These are phyloP conservation scores for Ceraceosorus guamensis DNA, from an alignment of 1,284 basidiomycete genomes.

Conservation along the genomic window DNA sequence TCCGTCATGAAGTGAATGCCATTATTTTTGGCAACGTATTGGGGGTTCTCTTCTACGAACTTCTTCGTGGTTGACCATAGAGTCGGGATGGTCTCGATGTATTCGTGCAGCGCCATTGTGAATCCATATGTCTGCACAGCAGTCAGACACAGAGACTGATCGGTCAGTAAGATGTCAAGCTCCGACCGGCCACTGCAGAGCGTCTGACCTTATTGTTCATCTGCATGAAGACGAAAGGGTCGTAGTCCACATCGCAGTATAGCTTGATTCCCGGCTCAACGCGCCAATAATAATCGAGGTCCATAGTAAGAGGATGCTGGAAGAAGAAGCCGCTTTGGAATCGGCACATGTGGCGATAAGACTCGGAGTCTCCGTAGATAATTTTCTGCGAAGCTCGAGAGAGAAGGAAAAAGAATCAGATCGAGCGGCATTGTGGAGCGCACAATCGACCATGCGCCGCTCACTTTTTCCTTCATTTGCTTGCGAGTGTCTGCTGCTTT, in stretches of 20 bases:
- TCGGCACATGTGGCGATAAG: constrained; percentile 62
- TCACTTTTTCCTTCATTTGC: constrained; percentile 57
- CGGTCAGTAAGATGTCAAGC: no score
- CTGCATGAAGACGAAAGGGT: constrained; percentile 83
- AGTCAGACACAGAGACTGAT: no score
- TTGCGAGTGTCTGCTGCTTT: constrained; percentile 60
- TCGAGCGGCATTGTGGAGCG: no score
- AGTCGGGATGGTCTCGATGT: constrained; percentile 67
- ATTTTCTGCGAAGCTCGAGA: constrained; percentile 56
- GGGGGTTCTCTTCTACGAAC: constrained; percentile 62
- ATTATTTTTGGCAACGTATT: constrained; percentile 64
- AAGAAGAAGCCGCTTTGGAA: constrained; percentile 78
- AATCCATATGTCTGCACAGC: constrained; percentile 57
- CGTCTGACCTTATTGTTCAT: constrained; percentile 57
- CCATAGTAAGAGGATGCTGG: constrained; percentile 53
- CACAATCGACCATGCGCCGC: neutral
- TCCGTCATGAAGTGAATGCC: constrained; percentile 69
- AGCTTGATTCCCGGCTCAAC: constrained; percentile 69
- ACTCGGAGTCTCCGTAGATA: constrained; percentile 72
- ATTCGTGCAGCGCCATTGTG: constrained; percentile 70
- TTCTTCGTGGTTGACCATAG: constrained; percentile 66
- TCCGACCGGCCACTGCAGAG: no score
- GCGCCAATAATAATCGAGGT: constrained; percentile 89
- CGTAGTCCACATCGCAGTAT: constrained; percentile 68
- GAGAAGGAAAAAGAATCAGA: constrained; percentile 1